Evolutionary conservation across 225 moss, liverwort and hornwort genomes (phyloP), one percentile per base, ranked within the genome.

Genomic region (Asterella californica): DNA sequence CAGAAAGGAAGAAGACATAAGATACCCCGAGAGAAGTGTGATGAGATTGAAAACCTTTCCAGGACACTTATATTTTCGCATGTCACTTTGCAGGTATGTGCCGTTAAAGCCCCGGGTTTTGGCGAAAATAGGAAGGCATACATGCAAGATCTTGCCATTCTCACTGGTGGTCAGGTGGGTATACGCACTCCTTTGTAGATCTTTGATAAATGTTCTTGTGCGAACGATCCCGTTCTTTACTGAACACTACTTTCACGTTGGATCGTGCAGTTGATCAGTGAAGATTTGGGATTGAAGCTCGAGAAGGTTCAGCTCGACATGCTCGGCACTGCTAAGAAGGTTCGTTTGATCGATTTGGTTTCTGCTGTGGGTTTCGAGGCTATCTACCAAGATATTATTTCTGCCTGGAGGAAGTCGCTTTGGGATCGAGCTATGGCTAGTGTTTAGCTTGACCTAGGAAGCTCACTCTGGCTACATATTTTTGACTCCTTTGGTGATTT

Each of bases 51-150:
- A n/a, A 12, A 42, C 11, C 45, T 46, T 45, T 69, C 14, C 38
- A 37, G 21, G 38, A 69, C 4, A 19, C 8, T 69, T 12, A 24
- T 12, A 71, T 27, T 0, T 1, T 46, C 42, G 14, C 5, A 47
- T 27, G 71, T 17, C 24, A 21, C 42, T 53, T 27, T 60, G 5
- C 81, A 97, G 96, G 94, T 99, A 42, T 93, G 91, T 85, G 97
- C 97, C 12, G 89, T 99, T 68, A 99, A 99, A 79, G 97, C 97
- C 27, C 97, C 97, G 76, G 94, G 97, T 48, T 99, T 95, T 84
- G 97, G 97, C 73, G 97, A 99, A 67, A 99, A 91, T 75, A 93
- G 94, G 79, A 94, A 92, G 80, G 88, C 94, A 0, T 89, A 90
- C 45, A 72, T 99, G 88, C 94, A 93, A 78, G 97, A 99, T 82